These are phyloP conservation scores for Aspergillus sp. DNA, from an alignment of 2,329 filamentous ascomycete genomes.

Conservation along the genomic window DNA sequence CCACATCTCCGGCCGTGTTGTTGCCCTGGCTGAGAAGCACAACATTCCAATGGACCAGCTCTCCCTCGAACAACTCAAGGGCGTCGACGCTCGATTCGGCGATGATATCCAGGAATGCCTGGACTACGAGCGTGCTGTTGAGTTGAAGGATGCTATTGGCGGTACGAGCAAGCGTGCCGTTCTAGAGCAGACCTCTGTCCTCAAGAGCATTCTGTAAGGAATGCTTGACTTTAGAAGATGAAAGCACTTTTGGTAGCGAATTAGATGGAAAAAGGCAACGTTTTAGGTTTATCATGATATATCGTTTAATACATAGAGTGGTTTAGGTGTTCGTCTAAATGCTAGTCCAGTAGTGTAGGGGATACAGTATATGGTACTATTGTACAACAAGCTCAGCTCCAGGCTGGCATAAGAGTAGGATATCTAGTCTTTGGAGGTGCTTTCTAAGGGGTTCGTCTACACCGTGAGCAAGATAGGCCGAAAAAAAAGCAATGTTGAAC, in stretches of 20 bases:
- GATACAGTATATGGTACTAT: too few relatives aligned
- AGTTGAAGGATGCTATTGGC: slow-evolving; percentile 75
- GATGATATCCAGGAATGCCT: slow-evolving; percentile 73
- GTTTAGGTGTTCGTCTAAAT: neutral
- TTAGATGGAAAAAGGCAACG: neutral
- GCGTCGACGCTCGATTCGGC: slow-evolving; percentile 70
- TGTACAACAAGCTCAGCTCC: neutral
- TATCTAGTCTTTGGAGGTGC: neutral
- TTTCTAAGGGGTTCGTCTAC: too few relatives aligned
- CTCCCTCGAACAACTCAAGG: slow-evolving; percentile 67
- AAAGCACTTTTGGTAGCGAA: neutral
- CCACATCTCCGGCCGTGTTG: slow-evolving; percentile 74
- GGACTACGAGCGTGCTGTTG: slow-evolving; percentile 81
- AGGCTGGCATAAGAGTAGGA: neutral
- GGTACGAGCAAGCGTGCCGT: slow-evolving; percentile 76
- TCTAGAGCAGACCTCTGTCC: slow-evolving; percentile 68
- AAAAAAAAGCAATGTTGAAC: neutral
- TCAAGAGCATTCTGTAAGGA: slow-evolving; percentile 58
- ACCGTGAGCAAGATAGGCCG: neutral
- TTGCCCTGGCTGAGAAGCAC: slow-evolving; percentile 71
- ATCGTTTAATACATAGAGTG: slow-evolving; percentile 14
- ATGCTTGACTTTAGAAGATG: neutral
- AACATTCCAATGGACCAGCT: slow-evolving; percentile 72
- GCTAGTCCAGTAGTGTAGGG: neutral
- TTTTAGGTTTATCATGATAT: slow-evolving; percentile 4